A percentile compares a stretch with the other conserved stretches of the same genome.
These are phyloP conservation scores for Trichoderma guizhouense DNA, from an alignment of 2,329 filamentous ascomycete species.

Conservation along the genomic window DNA sequence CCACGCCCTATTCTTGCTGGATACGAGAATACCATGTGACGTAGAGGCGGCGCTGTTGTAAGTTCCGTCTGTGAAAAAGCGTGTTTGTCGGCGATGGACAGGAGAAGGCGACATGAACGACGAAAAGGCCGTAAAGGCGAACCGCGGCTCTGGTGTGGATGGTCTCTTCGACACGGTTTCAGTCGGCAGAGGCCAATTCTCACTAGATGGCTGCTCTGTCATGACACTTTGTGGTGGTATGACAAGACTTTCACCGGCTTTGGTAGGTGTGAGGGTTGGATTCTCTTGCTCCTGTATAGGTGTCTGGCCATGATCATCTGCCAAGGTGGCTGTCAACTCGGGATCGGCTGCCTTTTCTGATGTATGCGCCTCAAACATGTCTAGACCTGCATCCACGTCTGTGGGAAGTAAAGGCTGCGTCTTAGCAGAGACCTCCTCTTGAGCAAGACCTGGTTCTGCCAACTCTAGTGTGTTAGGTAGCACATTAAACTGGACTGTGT, in stretches of 20 bases:
- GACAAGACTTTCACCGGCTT: neutral
- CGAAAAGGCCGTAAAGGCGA: slow-evolving; percentile 51
- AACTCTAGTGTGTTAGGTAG: neutral
- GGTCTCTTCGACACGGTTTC: slow-evolving; percentile 21
- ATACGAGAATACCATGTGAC: slow-evolving; percentile 36
- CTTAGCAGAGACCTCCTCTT: neutral
- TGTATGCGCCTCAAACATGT: neutral
- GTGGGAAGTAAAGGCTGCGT: no score
- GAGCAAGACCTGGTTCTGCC: neutral
- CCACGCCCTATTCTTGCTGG: slow-evolving; percentile 37
- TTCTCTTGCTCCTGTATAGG: neutral
- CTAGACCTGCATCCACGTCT: neutral
- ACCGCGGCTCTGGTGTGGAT: slow-evolving; percentile 45
- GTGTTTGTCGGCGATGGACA: slow-evolving; percentile 27
- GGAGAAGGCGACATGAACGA: slow-evolving; percentile 52
- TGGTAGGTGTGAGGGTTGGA: neutral
- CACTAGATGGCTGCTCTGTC: neutral
- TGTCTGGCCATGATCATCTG: neutral
- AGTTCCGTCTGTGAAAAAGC: neutral
- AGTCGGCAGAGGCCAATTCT: neutral
- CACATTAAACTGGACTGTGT: neutral
- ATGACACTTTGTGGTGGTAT: neutral
- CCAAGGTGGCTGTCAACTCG: neutral
- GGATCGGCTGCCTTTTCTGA: neutral
- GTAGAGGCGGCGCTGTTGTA: slow-evolving; percentile 25